These are phyloP conservation scores for Penicillium steckii DNA, from an alignment of 495 filamentous ascomycete genomes.

Conservation along the genomic window DNA sequence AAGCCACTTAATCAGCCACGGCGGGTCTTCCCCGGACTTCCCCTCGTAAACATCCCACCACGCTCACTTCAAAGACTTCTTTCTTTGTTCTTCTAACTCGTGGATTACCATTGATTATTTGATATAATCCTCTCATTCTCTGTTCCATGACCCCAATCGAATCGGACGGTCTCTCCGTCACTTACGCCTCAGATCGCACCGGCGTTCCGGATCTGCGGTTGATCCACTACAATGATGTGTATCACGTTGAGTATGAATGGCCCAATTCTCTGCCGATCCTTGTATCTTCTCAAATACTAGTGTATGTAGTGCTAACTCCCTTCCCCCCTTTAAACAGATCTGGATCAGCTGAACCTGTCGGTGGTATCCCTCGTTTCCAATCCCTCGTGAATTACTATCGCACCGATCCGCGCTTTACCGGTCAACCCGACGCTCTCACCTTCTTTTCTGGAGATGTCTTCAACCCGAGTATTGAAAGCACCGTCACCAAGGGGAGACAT, in stretches of 20 bases:
- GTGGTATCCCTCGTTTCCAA: conserved; percentile 77
- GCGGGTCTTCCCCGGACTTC: conserved; percentile 16
- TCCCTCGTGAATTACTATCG: conserved; percentile 74
- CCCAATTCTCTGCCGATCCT: not conserved
- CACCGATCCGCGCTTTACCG: conserved; percentile 51
- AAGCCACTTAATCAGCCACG: too few species aligned
- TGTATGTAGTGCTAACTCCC: not conserved
- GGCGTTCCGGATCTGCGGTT: conserved; percentile 70
- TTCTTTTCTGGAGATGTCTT: conserved; percentile 92
- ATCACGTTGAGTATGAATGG: conserved; percentile 70
- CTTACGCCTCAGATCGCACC: conserved; percentile 50
- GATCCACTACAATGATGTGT: conserved; percentile 90
- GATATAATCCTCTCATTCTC: not conserved
- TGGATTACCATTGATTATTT: not conserved
- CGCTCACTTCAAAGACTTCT: not conserved
- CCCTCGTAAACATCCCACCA: conserved; percentile 10
- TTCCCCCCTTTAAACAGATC: conserved; percentile 25
- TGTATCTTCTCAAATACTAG: too few species aligned
- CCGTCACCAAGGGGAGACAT: conserved; percentile 82
- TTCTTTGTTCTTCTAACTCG: not conserved
- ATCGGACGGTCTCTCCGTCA: conserved; percentile 43
- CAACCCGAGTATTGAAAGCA: conserved; percentile 84
- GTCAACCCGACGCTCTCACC: conserved; percentile 65
- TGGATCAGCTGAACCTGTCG: conserved; percentile 75
- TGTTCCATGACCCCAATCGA: conserved; percentile 30